These are phyloP conservation scores for Apiospora phragmitis DNA, from an alignment of 2,329 filamentous ascomycete genomes.

Conservation along the genomic window DNA sequence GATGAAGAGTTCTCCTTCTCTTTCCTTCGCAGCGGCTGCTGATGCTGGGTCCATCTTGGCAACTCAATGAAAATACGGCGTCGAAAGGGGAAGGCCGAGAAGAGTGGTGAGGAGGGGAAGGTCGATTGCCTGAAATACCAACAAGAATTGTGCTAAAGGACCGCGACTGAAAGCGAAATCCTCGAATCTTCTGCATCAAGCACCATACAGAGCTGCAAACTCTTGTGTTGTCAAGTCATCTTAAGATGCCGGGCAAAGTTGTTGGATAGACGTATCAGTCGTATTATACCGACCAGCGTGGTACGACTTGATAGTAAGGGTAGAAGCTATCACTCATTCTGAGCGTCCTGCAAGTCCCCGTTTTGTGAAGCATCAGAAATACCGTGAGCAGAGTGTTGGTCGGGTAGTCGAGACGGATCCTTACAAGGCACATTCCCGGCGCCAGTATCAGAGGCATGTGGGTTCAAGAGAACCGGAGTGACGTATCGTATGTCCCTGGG, in stretches of 20 bases:
- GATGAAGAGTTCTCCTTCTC: slow-evolving; percentile 17
- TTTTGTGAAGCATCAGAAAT: background rate
- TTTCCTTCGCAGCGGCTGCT: slow-evolving; percentile 10
- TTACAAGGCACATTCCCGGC: background rate
- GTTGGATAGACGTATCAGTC: background rate
- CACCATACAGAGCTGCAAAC: background rate
- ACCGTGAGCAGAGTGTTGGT: background rate
- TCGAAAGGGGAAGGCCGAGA: background rate
- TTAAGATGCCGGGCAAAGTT: background rate
- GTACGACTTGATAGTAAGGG: background rate
- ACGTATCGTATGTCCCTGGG: background rate
- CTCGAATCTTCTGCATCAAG: background rate
- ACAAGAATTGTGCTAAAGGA: background rate
- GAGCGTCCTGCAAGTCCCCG: background rate
- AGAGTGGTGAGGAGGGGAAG: background rate
- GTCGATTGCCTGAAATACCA: background rate
- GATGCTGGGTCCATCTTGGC: background rate
- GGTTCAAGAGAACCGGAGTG: background rate
- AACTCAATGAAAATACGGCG: background rate
- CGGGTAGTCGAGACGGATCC: background rate
- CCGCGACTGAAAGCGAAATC: background rate
- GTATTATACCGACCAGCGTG: background rate
- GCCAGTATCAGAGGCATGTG: background rate
- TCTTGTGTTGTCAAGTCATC: background rate
- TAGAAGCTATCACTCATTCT: background rate